Evolutionary conservation across 306 rosid genomes (phyloP), one percentile per base, ranked within the genome.

Genomic region (Biancaea sappan): DNA sequence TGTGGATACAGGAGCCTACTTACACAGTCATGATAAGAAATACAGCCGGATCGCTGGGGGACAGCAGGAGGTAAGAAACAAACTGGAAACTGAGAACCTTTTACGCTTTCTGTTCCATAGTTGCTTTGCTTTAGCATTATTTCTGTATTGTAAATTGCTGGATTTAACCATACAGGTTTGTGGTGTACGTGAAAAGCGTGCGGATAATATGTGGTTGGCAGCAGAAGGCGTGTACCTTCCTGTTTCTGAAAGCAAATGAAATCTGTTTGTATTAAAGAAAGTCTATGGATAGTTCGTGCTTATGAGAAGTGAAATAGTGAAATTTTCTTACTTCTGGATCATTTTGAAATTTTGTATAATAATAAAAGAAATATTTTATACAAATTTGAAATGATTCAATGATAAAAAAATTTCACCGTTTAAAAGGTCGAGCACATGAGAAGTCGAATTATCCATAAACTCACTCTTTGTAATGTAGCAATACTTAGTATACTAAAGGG

Each of bases 21-120:
- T 95, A 6, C 99, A 92, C 21, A 95, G 99, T 79, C 99, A 95
- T 76, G 89, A 92, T 94, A 95, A 92, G 90, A 95, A 95, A 79
- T 92, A 91, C 84, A 62, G 81, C 57, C 98, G 99, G 61, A 95
- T 89, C 44, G 99, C 98, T 46, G 99, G 99, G 32, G 99, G 99
- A 18, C 99, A 95, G 86, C 99, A 95, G 63, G 99, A 95, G 99
- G 99, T 95, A 78, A 88, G 88, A 85, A 79, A 60, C 25, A 29
- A 64, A 57, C 28, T 22, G 51, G 50, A 57, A 61, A 38, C 28
- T 43, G 21, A 18, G 59, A 38, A 18, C 56, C 14, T 64, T 41
- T 31, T 62, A n/a, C n/a, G n/a, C n/a, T n/a, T 11, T 21, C 21
- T 51, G 21, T 19, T 50, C 25, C 18, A 18, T 35, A 2, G 40